Conservation (phyloP, 164 flowering plant genomes). For the Houttuynia cordata region DNA sequence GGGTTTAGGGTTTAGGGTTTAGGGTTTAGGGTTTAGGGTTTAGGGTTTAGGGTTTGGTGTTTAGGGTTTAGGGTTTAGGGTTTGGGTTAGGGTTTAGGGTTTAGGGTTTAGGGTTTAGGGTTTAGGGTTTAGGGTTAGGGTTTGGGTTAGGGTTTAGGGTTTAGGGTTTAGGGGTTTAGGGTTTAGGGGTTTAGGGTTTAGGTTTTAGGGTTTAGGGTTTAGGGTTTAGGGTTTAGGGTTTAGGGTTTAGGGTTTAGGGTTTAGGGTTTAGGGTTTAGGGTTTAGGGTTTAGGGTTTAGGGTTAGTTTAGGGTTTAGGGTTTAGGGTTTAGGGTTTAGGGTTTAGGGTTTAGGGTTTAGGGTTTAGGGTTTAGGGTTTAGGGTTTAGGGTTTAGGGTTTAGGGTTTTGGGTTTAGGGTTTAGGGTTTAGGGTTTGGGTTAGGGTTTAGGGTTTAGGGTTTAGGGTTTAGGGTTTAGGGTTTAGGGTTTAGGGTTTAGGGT, state of each 20-base stretch:
- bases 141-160: conserved; percentile 7
- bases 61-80: no score
- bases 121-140: conserved; percentile 10
- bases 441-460: conserved; percentile 10
- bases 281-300: conserved; percentile 12
- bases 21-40: conserved; percentile 10
- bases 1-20: no score
- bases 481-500: conserved; percentile 11
- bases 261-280: conserved; percentile 7
- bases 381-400: no score
- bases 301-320: no score
- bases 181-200: no score
- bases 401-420: no score
- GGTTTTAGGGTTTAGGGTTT: no score
- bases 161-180: no score
- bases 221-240: conserved; percentile 7
- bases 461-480: conserved; percentile 9
- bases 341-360: conserved; percentile 11
- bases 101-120: conserved; percentile 10
- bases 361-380: conserved; percentile 8
- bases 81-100: conserved; percentile 9
- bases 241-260: conserved; percentile 5
- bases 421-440: conserved; percentile 8
- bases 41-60: no score
- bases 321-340: conserved; percentile 12